Evolutionary conservation across 2,329 filamentous ascomycete species (phyloP).

Genomic region (Chaetomiaceae sp.): DNA sequence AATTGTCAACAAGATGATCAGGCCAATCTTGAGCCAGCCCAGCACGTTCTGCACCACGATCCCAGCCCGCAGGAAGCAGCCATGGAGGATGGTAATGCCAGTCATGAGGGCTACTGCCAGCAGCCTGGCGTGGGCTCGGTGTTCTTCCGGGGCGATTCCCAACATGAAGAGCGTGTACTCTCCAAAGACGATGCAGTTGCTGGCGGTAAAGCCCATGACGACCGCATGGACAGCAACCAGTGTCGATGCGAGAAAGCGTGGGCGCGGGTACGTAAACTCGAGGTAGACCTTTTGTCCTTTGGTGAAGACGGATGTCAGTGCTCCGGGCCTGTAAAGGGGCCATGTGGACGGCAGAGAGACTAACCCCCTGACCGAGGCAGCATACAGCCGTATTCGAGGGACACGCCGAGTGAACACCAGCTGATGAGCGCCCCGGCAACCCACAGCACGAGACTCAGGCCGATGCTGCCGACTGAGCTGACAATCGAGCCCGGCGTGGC

Average conservation of each 20-base stretch:
- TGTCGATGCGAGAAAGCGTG: conserved; percentile 60
- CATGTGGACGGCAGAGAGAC: not conserved
- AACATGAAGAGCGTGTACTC: conserved; percentile 61
- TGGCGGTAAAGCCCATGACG: conserved; percentile 62
- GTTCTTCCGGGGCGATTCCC: conserved; percentile 46
- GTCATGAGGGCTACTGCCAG: conserved; percentile 56
- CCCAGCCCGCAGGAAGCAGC: conserved; percentile 52
- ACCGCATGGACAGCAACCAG: conserved; percentile 61
- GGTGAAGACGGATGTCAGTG: not conserved
- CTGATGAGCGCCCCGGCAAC: conserved; percentile 57
- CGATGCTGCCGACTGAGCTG: conserved; percentile 61
- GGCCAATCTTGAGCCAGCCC: conserved; percentile 59
- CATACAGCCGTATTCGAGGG: conserved; percentile 67
- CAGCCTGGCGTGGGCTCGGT: conserved; percentile 43
- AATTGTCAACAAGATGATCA: conserved; percentile 58
- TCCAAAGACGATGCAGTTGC: conserved; percentile 66
- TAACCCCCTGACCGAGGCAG: conserved; percentile 61
- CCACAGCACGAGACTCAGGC: conserved; percentile 60
- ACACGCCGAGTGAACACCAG: conserved; percentile 56
- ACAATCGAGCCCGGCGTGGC: conserved; percentile 66
- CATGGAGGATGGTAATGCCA: conserved; percentile 54
- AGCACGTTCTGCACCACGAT: conserved; percentile 57
- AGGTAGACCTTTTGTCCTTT: conserved; percentile 60
- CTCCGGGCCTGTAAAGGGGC: not conserved
- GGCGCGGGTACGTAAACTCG: conserved; percentile 62